phyloP scores from a whole-genome alignment of 768 basidiomycete species.

The Trametes punicea region DNA sequence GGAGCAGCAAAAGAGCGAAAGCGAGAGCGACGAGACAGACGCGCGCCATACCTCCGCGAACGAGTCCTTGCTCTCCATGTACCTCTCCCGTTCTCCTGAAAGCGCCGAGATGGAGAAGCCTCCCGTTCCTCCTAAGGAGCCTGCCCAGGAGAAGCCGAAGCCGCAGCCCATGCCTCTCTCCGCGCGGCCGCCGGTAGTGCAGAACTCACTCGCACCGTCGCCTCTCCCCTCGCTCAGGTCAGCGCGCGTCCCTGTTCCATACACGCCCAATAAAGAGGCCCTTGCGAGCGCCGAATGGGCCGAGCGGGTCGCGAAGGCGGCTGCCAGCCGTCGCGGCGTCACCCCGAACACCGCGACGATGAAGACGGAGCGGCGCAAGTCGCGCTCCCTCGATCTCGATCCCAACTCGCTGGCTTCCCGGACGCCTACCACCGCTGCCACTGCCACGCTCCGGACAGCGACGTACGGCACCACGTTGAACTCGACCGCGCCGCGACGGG shows the following conservation, averaged over 20 bases:
- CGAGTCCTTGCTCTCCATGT: conserved; percentile 31
- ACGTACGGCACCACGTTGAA: conserved; percentile 11
- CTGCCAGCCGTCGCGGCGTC: conserved; percentile 19
- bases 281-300: conserved; percentile 21
- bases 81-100: conserved; percentile 22
- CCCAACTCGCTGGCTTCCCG: conserved; percentile 13
- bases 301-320: conserved; percentile 17
- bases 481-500: conserved; percentile 6
- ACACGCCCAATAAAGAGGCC: conserved; percentile 12
- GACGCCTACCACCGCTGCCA: conserved; percentile 13
- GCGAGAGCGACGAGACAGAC: not conserved
- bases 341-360: conserved; percentile 8
- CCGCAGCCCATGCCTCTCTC: conserved; percentile 16
- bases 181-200: conserved; percentile 19
- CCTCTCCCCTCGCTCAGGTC: conserved; percentile 10
- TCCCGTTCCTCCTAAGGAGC: conserved; percentile 18
- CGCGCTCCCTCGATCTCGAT: conserved; percentile 24
- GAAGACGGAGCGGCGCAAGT: conserved; percentile 22
- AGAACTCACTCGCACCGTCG: conserved; percentile 12
- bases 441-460: conserved; percentile 10
- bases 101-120: conserved; percentile 13
- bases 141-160: conserved; percentile 7
- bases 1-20: not conserved
- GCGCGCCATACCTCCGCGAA: conserved; percentile 14
- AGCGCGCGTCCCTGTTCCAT: conserved; percentile 11